A percentile compares a stretch with the other conserved stretches of the same genome.
Conservation (phyloP, 257 asterid species). For the Eucommia ulmoides region DNA sequence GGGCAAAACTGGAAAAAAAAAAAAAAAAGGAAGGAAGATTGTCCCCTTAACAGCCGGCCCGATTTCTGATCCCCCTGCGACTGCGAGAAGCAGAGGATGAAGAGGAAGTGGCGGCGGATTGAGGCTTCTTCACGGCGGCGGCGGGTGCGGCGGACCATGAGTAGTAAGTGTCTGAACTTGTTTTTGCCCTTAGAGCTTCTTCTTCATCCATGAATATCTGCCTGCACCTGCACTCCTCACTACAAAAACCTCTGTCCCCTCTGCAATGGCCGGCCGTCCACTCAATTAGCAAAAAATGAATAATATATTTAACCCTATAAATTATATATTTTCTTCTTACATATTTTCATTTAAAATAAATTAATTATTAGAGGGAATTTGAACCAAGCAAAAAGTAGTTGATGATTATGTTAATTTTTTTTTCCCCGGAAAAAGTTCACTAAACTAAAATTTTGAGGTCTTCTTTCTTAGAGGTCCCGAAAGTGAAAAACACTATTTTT, state of each 20-base stretch:
- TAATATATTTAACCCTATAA: too few species aligned
- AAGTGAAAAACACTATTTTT: too few species aligned
- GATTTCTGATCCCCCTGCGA: constrained; percentile 25
- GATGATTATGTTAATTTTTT: neutral
- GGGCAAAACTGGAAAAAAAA: too few species aligned
- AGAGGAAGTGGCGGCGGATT: constrained; percentile 6
- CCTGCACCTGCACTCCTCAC: constrained; percentile 84
- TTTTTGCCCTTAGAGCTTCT: constrained; percentile 23
- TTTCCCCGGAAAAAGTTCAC: neutral
- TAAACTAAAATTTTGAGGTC: too few species aligned
- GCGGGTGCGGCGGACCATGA: too few species aligned
- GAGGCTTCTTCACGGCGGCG: constrained; percentile 18
- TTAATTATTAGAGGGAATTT: neutral
- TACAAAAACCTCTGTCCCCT: constrained; percentile 83
- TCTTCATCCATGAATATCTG: constrained; percentile 89
- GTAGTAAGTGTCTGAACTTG: constrained; percentile 26
- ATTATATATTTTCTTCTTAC: neutral
- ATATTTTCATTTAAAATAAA: neutral
- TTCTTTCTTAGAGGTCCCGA: too few species aligned
- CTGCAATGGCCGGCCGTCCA: too few species aligned
- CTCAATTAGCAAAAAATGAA: too few species aligned
- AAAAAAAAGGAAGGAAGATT: too few species aligned
- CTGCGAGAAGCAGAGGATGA: constrained; percentile 17
- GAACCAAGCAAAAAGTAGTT: neutral
- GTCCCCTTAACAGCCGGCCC: constrained; percentile 46